phyloP scores from a whole-genome alignment of 2,329 filamentous ascomycete species.

The Colletotrichum graminicola region DNA sequence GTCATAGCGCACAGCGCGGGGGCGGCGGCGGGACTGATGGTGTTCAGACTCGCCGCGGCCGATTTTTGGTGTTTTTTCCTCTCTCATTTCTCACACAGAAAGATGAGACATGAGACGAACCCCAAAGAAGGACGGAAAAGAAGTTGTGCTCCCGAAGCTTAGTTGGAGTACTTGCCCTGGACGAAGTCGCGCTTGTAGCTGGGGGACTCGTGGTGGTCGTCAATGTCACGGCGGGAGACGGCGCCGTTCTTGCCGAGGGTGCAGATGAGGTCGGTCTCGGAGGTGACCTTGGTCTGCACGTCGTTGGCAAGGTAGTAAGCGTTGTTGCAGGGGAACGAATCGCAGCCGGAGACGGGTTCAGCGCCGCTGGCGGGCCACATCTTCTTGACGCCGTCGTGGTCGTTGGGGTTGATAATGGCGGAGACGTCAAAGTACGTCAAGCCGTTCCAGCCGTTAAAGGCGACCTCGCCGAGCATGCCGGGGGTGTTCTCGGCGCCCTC shows the following conservation, averaged over 20 bases:
- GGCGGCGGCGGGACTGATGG: background rate
- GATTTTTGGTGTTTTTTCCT: background rate
- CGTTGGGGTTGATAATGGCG: conserved; percentile 66
- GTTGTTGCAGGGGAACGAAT: conserved; percentile 64
- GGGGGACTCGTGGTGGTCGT: conserved; percentile 37
- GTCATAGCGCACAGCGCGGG: conserved; percentile 40
- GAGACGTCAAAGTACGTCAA: conserved; percentile 70
- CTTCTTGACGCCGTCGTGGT: conserved; percentile 65
- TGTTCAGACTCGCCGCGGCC: background rate
- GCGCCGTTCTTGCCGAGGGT: conserved; percentile 58
- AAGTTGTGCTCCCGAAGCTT: background rate
- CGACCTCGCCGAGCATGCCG: conserved; percentile 67
- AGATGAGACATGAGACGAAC: background rate
- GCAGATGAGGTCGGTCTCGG: conserved; percentile 62
- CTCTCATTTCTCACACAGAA: background rate
- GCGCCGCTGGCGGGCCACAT: conserved; percentile 60
- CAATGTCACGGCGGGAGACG: conserved; percentile 40
- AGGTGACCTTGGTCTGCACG: conserved; percentile 66
- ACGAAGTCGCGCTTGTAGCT: conserved; percentile 51
- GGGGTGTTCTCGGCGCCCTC: conserved; percentile 56
- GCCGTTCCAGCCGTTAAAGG: conserved; percentile 62
- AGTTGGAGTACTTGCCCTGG: conserved; percentile 47
- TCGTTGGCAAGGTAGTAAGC: conserved; percentile 67
- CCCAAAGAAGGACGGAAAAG: background rate
- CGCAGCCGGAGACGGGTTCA: conserved; percentile 63